Conservation (phyloP, 257 asterid species). For the Scutellaria baicalensis region DNA sequence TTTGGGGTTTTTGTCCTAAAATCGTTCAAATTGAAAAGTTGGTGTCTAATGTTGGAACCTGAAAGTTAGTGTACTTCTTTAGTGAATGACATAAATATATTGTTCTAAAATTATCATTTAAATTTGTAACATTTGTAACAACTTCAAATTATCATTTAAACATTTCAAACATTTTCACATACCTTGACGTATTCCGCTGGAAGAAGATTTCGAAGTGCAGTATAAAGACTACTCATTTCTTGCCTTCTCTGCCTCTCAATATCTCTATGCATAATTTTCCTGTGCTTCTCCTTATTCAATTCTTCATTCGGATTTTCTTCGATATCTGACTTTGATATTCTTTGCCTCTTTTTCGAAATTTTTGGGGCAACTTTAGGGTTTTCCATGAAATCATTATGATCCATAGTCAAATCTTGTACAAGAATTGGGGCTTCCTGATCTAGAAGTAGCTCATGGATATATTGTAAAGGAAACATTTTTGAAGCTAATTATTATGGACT, state of each 20-base stretch:
- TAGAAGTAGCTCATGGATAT: not conserved
- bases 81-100: no score
- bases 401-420: not conserved
- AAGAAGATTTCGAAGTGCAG: slow-evolving; percentile 42
- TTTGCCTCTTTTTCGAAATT: slow-evolving; percentile 13
- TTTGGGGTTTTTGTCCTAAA: no score
- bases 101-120: no score
- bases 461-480: not conserved
- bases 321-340: not conserved
- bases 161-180: not conserved
- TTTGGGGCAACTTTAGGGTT: not conserved
- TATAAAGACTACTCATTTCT: slow-evolving; percentile 50
- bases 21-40: no score
- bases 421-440: not conserved
- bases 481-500: not conserved
- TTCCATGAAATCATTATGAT: not conserved
- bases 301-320: not conserved
- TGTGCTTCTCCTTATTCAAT: not conserved
- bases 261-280: slow-evolving; percentile 41
- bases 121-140: no score
- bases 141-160: no score
- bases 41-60: no score
- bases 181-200: slow-evolving; percentile 53
- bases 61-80: no score
- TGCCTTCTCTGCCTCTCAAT: slow-evolving; percentile 56